phyloP scores from a whole-genome alignment of 2,329 filamentous ascomycete genomes.

The Ramularia endophylla region DNA sequence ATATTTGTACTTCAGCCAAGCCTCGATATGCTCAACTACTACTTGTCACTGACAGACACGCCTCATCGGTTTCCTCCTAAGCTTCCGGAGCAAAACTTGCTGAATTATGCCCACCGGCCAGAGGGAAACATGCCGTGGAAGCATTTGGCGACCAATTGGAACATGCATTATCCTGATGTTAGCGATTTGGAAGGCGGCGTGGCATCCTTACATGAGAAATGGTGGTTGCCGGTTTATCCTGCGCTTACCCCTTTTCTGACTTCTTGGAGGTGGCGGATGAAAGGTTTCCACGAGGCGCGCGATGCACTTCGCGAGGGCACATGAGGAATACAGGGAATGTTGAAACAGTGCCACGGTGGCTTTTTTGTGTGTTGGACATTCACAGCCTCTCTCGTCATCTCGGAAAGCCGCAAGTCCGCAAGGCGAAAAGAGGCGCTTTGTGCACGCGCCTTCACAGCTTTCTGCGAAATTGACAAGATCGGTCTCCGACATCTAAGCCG shows the following conservation, averaged over 20 bases:
- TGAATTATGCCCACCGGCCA: slow-evolving; percentile 28
- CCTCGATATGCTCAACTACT: slow-evolving; percentile 29
- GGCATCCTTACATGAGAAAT: slow-evolving; percentile 36
- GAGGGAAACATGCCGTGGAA: slow-evolving; percentile 37
- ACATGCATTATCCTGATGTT: slow-evolving; percentile 29
- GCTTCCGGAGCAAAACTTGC: slow-evolving; percentile 34
- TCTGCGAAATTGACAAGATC: too few relatives aligned
- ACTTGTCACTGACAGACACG: slow-evolving; percentile 26
- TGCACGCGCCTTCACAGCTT: too few relatives aligned
- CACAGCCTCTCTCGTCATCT: too few relatives aligned
- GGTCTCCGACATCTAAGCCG: slow-evolving; percentile 4
- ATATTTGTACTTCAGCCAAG: slow-evolving; percentile 34
- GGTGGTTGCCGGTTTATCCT: slow-evolving; percentile 32
- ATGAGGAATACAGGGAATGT: too few relatives aligned
- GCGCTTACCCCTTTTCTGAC: slow-evolving; percentile 29
- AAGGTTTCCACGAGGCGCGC: slow-evolving; percentile 33
- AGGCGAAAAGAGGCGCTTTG: too few relatives aligned
- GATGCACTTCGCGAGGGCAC: too few relatives aligned
- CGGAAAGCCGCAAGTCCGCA: too few relatives aligned
- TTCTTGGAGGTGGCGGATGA: slow-evolving; percentile 32
- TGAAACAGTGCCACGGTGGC: too few relatives aligned
- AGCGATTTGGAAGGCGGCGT: slow-evolving; percentile 33
- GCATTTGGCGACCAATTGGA: slow-evolving; percentile 32
- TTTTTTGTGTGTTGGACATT: too few relatives aligned
- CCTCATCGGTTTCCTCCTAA: slow-evolving; percentile 29